Evolutionary conservation across 305 asterid genomes (phyloP).

Genomic region (Fraxinus ornus): DNA sequence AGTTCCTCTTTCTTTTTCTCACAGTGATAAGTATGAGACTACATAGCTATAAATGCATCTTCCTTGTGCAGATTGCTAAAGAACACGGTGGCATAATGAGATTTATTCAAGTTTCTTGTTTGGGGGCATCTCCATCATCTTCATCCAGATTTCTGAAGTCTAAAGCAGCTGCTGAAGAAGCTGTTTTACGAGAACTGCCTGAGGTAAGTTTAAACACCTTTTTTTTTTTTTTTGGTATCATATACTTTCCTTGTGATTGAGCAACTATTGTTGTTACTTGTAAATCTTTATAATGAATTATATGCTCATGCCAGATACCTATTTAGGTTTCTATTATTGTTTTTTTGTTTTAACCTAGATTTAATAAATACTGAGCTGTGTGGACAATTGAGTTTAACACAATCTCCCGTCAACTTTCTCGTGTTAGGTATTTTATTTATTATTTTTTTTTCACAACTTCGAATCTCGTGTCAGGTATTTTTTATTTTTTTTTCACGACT

Average conservation of each 20-base stretch:
- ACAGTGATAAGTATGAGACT: background rate
- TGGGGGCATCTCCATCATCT: constrained; percentile 86
- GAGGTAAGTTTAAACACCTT: constrained; percentile 50
- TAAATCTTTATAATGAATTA: background rate
- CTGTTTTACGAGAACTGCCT: constrained; percentile 62
- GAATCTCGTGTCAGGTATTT: too few species aligned
- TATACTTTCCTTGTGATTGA: constrained; percentile 6
- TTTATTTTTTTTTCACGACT: background rate
- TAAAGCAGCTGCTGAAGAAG: constrained; percentile 97
- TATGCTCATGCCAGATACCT: constrained; percentile 17
- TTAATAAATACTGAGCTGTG: background rate
- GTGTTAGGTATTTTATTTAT: too few species aligned
- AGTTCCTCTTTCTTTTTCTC: constrained; percentile 12
- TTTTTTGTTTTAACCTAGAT: background rate
- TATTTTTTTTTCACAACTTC: too few species aligned
- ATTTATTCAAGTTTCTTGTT: constrained; percentile 82
- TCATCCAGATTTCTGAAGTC: constrained; percentile 76
- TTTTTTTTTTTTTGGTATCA: background rate
- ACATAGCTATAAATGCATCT: constrained; percentile 17
- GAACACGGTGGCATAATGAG: constrained; percentile 98
- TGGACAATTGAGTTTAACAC: background rate
- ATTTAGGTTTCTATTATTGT: background rate
- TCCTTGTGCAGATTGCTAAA: constrained; percentile 65
- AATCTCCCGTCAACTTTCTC: background rate
- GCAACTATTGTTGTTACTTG: constrained; percentile 10